phyloP scores from a whole-genome alignment of 306 rosid genomes.

The Inga oerstediana region DNA sequence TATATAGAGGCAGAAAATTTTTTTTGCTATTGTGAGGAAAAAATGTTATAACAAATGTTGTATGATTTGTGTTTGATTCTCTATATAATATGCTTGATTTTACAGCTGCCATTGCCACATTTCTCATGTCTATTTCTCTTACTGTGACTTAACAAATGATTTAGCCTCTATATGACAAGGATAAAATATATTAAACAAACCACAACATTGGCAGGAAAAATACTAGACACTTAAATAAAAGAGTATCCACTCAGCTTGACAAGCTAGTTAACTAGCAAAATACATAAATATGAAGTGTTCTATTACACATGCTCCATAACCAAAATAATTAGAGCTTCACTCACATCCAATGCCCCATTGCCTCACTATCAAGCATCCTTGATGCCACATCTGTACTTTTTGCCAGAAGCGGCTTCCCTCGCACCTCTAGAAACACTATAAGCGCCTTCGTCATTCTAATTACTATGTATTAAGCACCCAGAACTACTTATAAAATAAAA shows the following conservation, averaged over 20 bases:
- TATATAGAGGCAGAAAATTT: neutral
- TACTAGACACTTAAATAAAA: neutral
- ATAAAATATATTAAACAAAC: neutral
- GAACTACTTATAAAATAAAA: too few species aligned
- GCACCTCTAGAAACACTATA: too few species aligned
- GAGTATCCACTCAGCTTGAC: slow-evolving; percentile 7
- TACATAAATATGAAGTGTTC: neutral
- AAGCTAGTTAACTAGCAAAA: neutral
- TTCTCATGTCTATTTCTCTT: slow-evolving; percentile 80
- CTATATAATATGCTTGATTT: slow-evolving; percentile 89
- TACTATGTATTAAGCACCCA: too few species aligned
- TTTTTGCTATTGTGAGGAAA: neutral
- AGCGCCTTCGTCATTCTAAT: too few species aligned
- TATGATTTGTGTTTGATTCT: slow-evolving; percentile 89
- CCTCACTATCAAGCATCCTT: too few species aligned
- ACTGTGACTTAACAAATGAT: slow-evolving; percentile 88
- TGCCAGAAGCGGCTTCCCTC: too few species aligned
- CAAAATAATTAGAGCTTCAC: too few species aligned
- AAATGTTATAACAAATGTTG: slow-evolving; percentile 72
- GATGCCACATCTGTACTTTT: too few species aligned
- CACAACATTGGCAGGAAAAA: neutral
- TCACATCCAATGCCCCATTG: too few species aligned
- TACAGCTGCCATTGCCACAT: slow-evolving; percentile 88
- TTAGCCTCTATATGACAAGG: slow-evolving; percentile 65
- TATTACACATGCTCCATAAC: too few species aligned